Base-by-base conservation (phyloP, 352 stramenopile species). In the Phytophthora citricola region DNA sequence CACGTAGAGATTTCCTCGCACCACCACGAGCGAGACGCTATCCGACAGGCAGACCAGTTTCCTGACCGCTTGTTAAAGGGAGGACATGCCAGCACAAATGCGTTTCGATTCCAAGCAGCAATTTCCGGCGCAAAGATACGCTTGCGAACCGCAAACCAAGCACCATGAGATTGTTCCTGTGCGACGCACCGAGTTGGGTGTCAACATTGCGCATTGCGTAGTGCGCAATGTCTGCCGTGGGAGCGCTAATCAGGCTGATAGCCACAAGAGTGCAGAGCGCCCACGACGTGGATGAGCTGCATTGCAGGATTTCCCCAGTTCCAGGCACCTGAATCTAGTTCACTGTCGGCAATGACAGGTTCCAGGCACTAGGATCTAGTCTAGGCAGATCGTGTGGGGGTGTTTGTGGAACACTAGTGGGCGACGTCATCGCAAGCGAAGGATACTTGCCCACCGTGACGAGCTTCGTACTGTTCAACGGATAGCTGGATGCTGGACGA, bases 131-230 rank as follows among this genome's bases (percentile, higher is more conserved):
- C 54, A 69, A 63, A 69, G 32, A 64, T 65, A 65, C 46, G 62
- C 46, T 64, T 8, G 14, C 34, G 27, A 52, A 52, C 27, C 36
- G 46, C 31, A 22, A 41, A 46, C 54, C 54, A 69, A 64, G 54
- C 54, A 65, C 54, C 46, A 69, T 31, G 39, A 69, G 45, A 69
- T 69, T 58, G 31, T 69, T 67, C 58, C 58, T 36, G 31, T 22
- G 22, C 24, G 8, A 10, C 32, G 17, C 36, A 58, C 24, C 46
- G 41, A 64, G 17, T 27, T 32, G 34, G 39, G 49, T 48, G 7
- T 49, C 56, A 36, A 56, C 22, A 48, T 9, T 36, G 44, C 44
- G 9, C 44, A 49, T 45, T 45, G 39, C 15, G n/a, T 24, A 50
- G 20, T 64, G 56, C 45, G 58, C 27, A 58, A 26, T 53, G 24